Evolutionary conservation across 1,284 basidiomycete species (phyloP), one percentile per base, ranked within the genome.

Genomic region (Apiotrichum siamense): DNA sequence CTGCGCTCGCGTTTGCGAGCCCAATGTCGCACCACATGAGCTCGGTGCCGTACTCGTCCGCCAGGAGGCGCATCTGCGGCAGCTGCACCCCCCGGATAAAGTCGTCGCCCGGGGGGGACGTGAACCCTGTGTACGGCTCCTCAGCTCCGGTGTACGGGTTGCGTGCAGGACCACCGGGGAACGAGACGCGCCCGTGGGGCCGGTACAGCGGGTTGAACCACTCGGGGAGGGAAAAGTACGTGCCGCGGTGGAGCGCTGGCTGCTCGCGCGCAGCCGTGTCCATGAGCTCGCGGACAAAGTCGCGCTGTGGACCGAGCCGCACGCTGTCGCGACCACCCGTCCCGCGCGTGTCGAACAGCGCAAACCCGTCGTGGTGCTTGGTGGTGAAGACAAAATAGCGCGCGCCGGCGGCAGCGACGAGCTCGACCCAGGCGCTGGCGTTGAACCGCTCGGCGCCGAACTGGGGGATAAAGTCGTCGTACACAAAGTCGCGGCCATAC

Each of bases 371-470:
- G 47, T 73, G 71, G 39, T 73, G 71, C 58, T 72, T 72, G 7
- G 80, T 78, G 18, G 80, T 79, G 31, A 81, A 69, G 17, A 83
- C 81, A 58, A 83, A 82, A 55, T 83, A 83, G 57, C 79, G 81
- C 2, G 82, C 81, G 1, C 82, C 82, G 0, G 81, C 78, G 24
- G 73, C 72, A 26, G 77, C 77, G 44, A 83, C 77, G 11, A 83
- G 55, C 54, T 81, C 76, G 1, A 82, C 58, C 81, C 81, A 83
- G 37, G 71, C 70, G 31, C 75, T 77, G 2, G 81, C 76, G 43
- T 81, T 77, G 69, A 79, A 83, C 45, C 77, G 75, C 1, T 70
- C 69, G 2, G 78, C 80, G 0, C 75, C 80, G 61, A 81, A 83
- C 44, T 77, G 70, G 1, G 75, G 67, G 44, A 83, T 80, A 57